These are phyloP conservation scores for Eutrema salsugineum DNA, from an alignment of 441 rosid genomes.

Conservation along the genomic window DNA sequence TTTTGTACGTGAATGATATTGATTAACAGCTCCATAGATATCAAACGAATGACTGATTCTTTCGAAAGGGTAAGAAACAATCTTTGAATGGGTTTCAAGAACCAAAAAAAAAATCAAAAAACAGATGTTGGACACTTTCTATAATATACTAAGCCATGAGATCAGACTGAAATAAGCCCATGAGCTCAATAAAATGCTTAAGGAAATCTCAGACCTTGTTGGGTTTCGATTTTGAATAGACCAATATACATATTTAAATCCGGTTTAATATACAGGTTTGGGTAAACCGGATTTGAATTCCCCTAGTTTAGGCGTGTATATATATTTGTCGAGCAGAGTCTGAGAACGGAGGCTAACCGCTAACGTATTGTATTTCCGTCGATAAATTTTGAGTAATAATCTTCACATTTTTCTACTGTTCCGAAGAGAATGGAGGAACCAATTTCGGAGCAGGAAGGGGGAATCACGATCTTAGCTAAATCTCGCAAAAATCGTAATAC, in stretches of 20 bases:
- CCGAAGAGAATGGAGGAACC: conserved; percentile 25
- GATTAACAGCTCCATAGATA: background rate
- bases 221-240: background rate
- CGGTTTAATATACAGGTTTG: background rate
- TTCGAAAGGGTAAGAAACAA: background rate
- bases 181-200: background rate
- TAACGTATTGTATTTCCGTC: background rate
- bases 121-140: background rate
- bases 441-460: conserved; percentile 30
- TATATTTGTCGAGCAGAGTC: background rate
- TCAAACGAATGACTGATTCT: conserved; percentile 8
- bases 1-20: conserved; percentile 19
- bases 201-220: background rate
- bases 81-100: background rate
- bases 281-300: conserved; percentile 10
- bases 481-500: conserved; percentile 25
- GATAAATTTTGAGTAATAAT: background rate
- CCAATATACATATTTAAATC: background rate
- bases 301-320: conserved; percentile 1
- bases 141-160: background rate
- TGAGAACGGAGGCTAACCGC: conserved; percentile 23
- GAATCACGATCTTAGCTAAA: conserved; percentile 71
- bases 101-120: background rate
- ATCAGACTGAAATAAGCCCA: too few species aligned
- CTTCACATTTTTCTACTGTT: background rate